Percentiles rank a stretch among this genome's conserved stretches.
Evolutionary conservation across 768 basidiomycete genomes (phyloP).

Genomic region (Postia placenta): DNA sequence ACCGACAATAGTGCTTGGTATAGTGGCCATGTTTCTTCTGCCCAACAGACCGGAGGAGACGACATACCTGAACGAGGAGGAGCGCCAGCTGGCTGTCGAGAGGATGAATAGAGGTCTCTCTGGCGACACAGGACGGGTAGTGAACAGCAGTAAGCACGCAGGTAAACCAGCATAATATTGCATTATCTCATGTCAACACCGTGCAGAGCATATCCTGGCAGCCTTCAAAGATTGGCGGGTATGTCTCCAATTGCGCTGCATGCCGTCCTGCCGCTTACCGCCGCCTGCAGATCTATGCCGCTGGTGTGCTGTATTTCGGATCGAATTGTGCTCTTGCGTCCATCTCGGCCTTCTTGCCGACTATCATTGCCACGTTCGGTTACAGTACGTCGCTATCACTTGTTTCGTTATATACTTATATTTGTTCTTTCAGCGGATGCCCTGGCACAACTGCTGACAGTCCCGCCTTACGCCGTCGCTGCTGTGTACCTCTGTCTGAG

Average conservation of each 20-base stretch:
- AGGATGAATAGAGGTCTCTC: constrained; percentile 62
- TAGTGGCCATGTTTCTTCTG: constrained; percentile 48
- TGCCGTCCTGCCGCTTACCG: background rate
- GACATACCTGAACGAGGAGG: constrained; percentile 41
- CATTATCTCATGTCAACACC: background rate
- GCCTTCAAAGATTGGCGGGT: constrained; percentile 67
- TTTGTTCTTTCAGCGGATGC: constrained; percentile 44
- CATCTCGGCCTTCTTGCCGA: constrained; percentile 78
- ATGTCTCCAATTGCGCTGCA: background rate
- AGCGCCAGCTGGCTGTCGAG: constrained; percentile 56
- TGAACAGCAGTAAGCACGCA: constrained; percentile 48
- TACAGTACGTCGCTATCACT: constrained; percentile 40
- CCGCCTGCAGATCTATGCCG: constrained; percentile 45
- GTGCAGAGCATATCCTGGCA: constrained; percentile 49
- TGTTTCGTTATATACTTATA: constrained; percentile 2
- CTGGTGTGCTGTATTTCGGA: constrained; percentile 73
- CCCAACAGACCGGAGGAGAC: constrained; percentile 73
- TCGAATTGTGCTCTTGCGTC: constrained; percentile 74
- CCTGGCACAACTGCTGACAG: constrained; percentile 65
- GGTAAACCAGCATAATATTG: background rate
- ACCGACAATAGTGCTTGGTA: constrained; percentile 59
- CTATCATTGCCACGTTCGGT: constrained; percentile 70
- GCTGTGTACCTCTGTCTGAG: constrained; percentile 54
- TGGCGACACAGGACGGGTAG: constrained; percentile 57
- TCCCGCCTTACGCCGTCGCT: constrained; percentile 75